A percentile compares a stretch with the other conserved stretches of the same genome.
These are phyloP conservation scores for Acacia pycnantha DNA, from an alignment of 331 rosid genomes.

Conservation along the genomic window DNA sequence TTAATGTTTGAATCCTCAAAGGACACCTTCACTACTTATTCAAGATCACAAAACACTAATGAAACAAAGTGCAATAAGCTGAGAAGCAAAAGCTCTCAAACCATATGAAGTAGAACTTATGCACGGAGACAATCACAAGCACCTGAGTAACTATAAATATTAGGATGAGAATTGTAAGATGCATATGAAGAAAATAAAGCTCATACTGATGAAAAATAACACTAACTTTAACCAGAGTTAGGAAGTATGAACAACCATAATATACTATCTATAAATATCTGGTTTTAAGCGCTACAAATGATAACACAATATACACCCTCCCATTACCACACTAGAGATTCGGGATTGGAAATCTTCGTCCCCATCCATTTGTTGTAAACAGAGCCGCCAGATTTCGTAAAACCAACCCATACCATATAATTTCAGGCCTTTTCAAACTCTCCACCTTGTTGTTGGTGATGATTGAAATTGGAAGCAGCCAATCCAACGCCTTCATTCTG, in stretches of 20 bases:
- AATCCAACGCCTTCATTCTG: slow-evolving; percentile 71
- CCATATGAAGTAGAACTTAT: not conserved
- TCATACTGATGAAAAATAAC: not conserved
- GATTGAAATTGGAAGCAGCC: slow-evolving; percentile 44
- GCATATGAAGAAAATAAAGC: not conserved
- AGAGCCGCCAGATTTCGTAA: slow-evolving; percentile 38
- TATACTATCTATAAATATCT: slow-evolving; percentile 6
- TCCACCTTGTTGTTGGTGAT: slow-evolving; percentile 39
- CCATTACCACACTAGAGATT: slow-evolving; percentile 14
- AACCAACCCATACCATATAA: not conserved
- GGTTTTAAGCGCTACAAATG: slow-evolving; percentile 13
- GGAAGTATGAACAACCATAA: slow-evolving; percentile 26
- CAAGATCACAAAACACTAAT: not conserved
- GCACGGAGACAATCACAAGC: not conserved
- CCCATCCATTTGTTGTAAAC: slow-evolving; percentile 19
- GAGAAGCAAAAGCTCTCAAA: not conserved
- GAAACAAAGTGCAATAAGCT: not conserved
- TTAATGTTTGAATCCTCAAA: no score
- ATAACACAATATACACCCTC: slow-evolving; percentile 26
- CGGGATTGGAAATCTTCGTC: slow-evolving; percentile 22
- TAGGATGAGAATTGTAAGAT: not conserved
- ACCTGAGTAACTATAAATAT: not conserved
- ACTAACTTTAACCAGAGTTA: not conserved
- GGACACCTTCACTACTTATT: no score
- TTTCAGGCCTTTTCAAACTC: slow-evolving; percentile 55